A percentile compares a stretch with the other conserved stretches of the same genome.
Evolutionary conservation across 1,284 basidiomycete species (phyloP).

Genomic region (Austroboletus novae-zelandiae): DNA sequence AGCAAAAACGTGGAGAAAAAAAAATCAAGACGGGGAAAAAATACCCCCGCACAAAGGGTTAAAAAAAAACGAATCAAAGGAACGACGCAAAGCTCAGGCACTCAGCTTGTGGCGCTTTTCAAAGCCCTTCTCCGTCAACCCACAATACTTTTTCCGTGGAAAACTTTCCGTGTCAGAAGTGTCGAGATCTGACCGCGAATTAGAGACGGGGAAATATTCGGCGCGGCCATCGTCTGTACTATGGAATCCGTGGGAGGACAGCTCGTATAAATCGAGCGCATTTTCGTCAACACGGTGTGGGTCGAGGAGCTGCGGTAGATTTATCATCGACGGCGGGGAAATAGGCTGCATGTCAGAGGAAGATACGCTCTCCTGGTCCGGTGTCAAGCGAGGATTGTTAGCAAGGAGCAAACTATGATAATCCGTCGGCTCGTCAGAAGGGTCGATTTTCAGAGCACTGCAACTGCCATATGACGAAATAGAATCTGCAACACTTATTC

Average conservation of each 20-base stretch:
- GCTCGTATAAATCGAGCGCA: conserved; percentile 27
- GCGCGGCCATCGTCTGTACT: conserved; percentile 27
- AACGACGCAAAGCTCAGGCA: conserved; percentile 16
- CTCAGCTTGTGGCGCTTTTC: conserved; percentile 32
- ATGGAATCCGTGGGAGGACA: conserved; percentile 23
- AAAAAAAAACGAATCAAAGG: background rate
- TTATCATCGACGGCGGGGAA: conserved; percentile 31
- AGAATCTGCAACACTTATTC: conserved; percentile 35
- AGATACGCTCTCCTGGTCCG: conserved; percentile 35
- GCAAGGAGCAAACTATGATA: conserved; percentile 20
- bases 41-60: background rate
- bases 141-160: conserved; percentile 26
- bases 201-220: conserved; percentile 42
- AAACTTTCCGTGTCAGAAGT: conserved; percentile 25
- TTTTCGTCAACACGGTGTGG: conserved; percentile 23
- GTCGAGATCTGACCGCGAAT: conserved; percentile 40
- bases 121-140: conserved; percentile 18
- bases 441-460: conserved; percentile 24
- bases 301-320: conserved; percentile 31
- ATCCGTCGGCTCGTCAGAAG: conserved; percentile 21
- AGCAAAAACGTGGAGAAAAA: conserved; percentile 3
- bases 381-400: conserved; percentile 34
- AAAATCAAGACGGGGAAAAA: background rate
- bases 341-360: conserved; percentile 35
- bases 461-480: conserved; percentile 34